Evolutionary conservation across 108 stramenopile genomes (phyloP).

Genomic region (Chaetoceros tenuissimus): DNA sequence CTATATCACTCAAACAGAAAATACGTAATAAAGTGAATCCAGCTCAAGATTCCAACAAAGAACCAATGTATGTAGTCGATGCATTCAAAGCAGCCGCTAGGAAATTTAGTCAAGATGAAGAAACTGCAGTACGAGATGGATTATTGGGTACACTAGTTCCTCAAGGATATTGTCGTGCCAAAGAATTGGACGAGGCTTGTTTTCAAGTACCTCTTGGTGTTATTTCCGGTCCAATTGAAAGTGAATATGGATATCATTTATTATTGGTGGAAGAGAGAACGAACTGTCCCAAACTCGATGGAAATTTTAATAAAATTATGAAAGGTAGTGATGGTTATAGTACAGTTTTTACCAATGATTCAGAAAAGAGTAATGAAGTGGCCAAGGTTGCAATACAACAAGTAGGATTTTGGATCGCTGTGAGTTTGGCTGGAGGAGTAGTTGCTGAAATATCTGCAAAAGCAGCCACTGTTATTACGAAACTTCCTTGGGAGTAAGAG

Average conservation of each 20-base stretch:
- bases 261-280: slow-evolving; percentile 51
- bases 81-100: slow-evolving; percentile 41
- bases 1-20: slow-evolving; percentile 37
- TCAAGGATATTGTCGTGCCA: slow-evolving; percentile 49
- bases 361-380: background rate
- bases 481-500: no score
- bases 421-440: slow-evolving; percentile 28
- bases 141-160: slow-evolving; percentile 40
- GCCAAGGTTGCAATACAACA: slow-evolving; percentile 8
- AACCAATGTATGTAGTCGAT: slow-evolving; percentile 37
- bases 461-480: no score
- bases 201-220: slow-evolving; percentile 36
- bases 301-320: slow-evolving; percentile 28
- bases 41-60: background rate
- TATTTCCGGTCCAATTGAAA: slow-evolving; percentile 45
- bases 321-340: slow-evolving; percentile 15
- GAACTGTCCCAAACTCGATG: slow-evolving; percentile 62
- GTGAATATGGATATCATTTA: slow-evolving; percentile 48
- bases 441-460: slow-evolving; percentile 37
- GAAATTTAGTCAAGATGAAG: slow-evolving; percentile 42
- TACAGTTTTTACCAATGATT: background rate
- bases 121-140: slow-evolving; percentile 42
- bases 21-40: slow-evolving; percentile 25
- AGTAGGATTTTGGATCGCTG: slow-evolving; percentile 33
- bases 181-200: slow-evolving; percentile 34